Evolutionary conservation across 805 yeast genomes (phyloP), one percentile per base, ranked within the genome.

Genomic region (Ogataea populi-albae): DNA sequence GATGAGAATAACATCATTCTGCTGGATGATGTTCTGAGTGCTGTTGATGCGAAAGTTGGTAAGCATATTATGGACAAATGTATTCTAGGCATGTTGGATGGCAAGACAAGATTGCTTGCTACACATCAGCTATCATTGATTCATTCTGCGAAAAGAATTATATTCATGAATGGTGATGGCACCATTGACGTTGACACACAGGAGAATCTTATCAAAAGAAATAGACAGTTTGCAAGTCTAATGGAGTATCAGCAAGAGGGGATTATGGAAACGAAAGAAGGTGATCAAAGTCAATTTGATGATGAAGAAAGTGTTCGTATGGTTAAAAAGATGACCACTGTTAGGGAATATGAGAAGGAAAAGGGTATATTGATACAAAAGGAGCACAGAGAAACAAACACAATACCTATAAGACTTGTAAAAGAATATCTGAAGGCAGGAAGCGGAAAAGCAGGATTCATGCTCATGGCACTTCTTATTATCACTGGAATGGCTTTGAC

Each of bases 51-150:
- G 3, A 80, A 80, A 52, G 88, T 81, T 32, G 77, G 81, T 29
- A 71, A 65, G 41, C 71, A 68, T 35, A 71, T 78, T 35, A 69
- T 75, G 43, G 64, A 72, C 29, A 67, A 75, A 26, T 86, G 95
- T 59, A 57, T 86, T 28, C 45, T 72, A 41, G 88, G 85, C 0
- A 41, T 77, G 18, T 54, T 87, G 40, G 61, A 63, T 26, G 58
- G 61, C 14, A 76, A 72, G 49, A 87, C 96, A 0, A 69, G 93
- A 49, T 50, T 87, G 8, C 66, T 86, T 50, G 94, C 94, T 2
- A 87, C 96, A 0, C 96, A 86, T 57, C 95, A 87, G 55, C 64
- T 87, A 33, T 75, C 86, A 5, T 65, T 86, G 41, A 73, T 86
- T 42, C 75, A 75, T 15, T 61, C 70, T 37, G 93, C 94, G 12